phyloP scores from a whole-genome alignment of 2,329 filamentous ascomycete genomes.

The Hymenoscyphus fructigenus region DNA sequence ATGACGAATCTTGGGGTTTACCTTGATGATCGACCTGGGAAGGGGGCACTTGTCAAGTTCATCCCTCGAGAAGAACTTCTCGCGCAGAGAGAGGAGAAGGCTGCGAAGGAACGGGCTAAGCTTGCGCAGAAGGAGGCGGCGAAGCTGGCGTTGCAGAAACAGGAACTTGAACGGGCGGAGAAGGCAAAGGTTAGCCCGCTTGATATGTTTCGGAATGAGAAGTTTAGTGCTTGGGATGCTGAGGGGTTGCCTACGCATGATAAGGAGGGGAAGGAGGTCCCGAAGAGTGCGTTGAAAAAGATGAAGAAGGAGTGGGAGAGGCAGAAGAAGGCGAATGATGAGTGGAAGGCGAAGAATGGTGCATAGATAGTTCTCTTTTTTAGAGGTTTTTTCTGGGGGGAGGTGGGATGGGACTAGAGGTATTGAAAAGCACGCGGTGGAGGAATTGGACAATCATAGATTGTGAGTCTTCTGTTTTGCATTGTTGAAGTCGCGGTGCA shows the following conservation, averaged over 20 bases:
- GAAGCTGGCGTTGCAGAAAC: conserved; percentile 47
- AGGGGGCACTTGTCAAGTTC: conserved; percentile 72
- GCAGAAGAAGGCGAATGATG: conserved; percentile 82
- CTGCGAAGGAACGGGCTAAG: conserved; percentile 61
- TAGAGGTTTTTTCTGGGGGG: too few species aligned
- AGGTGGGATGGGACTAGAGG: too few species aligned
- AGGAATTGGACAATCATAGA: too few species aligned
- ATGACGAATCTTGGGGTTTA: conserved; percentile 83
- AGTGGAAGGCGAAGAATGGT: conserved; percentile 42
- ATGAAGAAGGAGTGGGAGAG: conserved; percentile 85
- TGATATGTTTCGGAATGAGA: conserved; percentile 59
- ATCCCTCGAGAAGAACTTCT: conserved; percentile 57
- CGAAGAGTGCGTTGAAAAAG: conserved; percentile 79
- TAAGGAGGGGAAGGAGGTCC: conserved; percentile 73
- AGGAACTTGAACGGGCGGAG: conserved; percentile 53
- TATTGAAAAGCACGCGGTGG: too few species aligned
- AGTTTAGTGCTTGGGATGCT: conserved; percentile 76
- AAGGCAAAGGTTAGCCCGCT: conserved; percentile 56
- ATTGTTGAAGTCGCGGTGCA: too few species aligned
- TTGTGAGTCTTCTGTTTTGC: background rate
- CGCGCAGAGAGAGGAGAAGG: conserved; percentile 58
- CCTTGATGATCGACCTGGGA: conserved; percentile 74
- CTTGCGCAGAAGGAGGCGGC: conserved; percentile 56
- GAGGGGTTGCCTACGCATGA: conserved; percentile 79
- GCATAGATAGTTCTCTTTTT: background rate